phyloP scores from a whole-genome alignment of 1,139 yeast species.

The Debaryomyces udenii region DNA sequence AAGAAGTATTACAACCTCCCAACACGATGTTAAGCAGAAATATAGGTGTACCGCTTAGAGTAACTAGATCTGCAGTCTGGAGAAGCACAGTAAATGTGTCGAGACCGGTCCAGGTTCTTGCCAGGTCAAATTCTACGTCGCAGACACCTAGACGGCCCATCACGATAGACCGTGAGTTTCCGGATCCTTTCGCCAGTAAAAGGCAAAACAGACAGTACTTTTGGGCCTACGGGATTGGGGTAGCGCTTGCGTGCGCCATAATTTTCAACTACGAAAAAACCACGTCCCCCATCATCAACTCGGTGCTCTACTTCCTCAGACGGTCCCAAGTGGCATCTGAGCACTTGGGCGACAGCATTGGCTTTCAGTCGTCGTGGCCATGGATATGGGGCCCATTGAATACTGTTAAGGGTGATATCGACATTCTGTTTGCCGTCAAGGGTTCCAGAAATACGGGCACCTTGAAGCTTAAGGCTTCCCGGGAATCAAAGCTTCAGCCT shows the following conservation, averaged over 20 bases:
- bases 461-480: slow-evolving; percentile 59
- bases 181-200: slow-evolving; percentile 69
- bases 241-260: slow-evolving; percentile 65
- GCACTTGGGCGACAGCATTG: slow-evolving; percentile 73
- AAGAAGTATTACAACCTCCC: too few relatives aligned
- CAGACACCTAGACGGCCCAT: slow-evolving; percentile 35
- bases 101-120: neutral
- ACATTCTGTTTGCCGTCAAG: slow-evolving; percentile 67
- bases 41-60: slow-evolving; percentile 1
- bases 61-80: too few relatives aligned
- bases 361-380: slow-evolving; percentile 72
- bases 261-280: slow-evolving; percentile 92
- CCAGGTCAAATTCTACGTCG: slow-evolving; percentile 2
- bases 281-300: slow-evolving; percentile 81
- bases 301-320: slow-evolving; percentile 84
- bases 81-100: neutral
- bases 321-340: slow-evolving; percentile 71
- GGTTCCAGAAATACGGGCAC: slow-evolving; percentile 62
- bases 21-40: slow-evolving; percentile 7
- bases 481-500: slow-evolving; percentile 57
- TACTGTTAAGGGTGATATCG: slow-evolving; percentile 79
- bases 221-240: slow-evolving; percentile 61
- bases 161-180: slow-evolving; percentile 66
- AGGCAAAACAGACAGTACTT: slow-evolving; percentile 57
- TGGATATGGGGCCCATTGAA: slow-evolving; percentile 89